Evolutionary conservation across 176 grass and related monocot species (phyloP), one percentile per base, ranked within the genome.

Genomic region (Urochloa ruziziensis): DNA sequence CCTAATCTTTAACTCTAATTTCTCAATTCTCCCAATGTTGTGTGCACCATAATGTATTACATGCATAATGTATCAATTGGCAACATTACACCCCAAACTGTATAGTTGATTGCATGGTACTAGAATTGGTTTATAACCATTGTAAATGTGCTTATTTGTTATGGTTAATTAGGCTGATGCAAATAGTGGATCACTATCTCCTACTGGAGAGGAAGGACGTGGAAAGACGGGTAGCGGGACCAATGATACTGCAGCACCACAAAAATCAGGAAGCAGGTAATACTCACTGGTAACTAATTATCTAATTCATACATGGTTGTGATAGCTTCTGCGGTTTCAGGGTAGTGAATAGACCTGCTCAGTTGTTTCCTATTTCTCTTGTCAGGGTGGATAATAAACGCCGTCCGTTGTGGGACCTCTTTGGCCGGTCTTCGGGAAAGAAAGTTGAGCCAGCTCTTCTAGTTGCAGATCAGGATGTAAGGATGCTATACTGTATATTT

Each of bases 391-490:
- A 85, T 75, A 91, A 88, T 39, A 92, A 94, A 83, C 79, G 80
- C 29, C 83, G 69, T 60, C 79, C 82, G 60, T 88, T 94, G 63
- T 97, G 90, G 95, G 75, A 83, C 56, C 70, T 85, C 28, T 81
- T 94, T 80, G 86, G 91, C 42, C 87, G 30, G 74, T 75, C 59
- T 78, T 80, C 56, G 39, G 81, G 66, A 32, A 89, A 32, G 44
- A 92, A 87, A 82, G 73, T 70, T 60, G 86, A 91, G 62, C 71
- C 59, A 75, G 67, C 36, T 66, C 57, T 54, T 49, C 77, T 58
- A 79, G 66, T 67, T 74, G 35, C 72, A 81, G 76, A 84, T 77
- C 81, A 81, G 85, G 84, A 89, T 89, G 95, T 97, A 97, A 78
- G 88, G 10, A 73, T 83, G 70, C 14, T 84, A 48, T 88, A 77